Evolutionary conservation across 2,329 filamentous ascomycete genomes (phyloP).

Genomic region (Keithomyces neogunnii): DNA sequence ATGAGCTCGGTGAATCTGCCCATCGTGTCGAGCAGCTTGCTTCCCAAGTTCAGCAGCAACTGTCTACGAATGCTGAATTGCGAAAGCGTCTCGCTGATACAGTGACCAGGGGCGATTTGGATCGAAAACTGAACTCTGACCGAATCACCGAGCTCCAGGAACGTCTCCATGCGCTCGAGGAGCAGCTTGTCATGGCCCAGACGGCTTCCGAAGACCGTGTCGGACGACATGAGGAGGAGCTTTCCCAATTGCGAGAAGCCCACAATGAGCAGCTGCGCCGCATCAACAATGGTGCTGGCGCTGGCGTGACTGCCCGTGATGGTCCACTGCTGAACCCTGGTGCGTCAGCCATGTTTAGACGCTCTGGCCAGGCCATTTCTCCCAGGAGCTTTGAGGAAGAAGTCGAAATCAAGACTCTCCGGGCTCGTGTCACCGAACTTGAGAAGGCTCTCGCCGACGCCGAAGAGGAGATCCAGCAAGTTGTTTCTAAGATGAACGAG

Average conservation of each 20-base stretch:
- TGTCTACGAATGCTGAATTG: constrained; percentile 68
- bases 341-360: constrained; percentile 20
- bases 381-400: constrained; percentile 64
- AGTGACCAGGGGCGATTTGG: constrained; percentile 73
- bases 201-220: constrained; percentile 80
- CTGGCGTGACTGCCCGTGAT: constrained; percentile 23
- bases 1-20: constrained; percentile 65
- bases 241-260: constrained; percentile 65
- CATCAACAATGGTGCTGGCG: constrained; percentile 42
- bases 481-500: constrained; percentile 70
- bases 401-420: constrained; percentile 65
- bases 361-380: constrained; percentile 38
- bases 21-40: constrained; percentile 73
- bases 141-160: constrained; percentile 80
- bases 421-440: constrained; percentile 72
- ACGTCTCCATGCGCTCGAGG: constrained; percentile 73
- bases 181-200: constrained; percentile 74
- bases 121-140: constrained; percentile 70
- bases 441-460: constrained; percentile 56
- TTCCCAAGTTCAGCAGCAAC: constrained; percentile 68
- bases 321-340: constrained; percentile 26
- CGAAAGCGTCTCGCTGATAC: constrained; percentile 70
- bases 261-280: constrained; percentile 71
- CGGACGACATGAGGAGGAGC: constrained; percentile 76
- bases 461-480: constrained; percentile 74